Base-by-base conservation (phyloP, 352 stramenopile species). In the Phytophthora colocasiae region DNA sequence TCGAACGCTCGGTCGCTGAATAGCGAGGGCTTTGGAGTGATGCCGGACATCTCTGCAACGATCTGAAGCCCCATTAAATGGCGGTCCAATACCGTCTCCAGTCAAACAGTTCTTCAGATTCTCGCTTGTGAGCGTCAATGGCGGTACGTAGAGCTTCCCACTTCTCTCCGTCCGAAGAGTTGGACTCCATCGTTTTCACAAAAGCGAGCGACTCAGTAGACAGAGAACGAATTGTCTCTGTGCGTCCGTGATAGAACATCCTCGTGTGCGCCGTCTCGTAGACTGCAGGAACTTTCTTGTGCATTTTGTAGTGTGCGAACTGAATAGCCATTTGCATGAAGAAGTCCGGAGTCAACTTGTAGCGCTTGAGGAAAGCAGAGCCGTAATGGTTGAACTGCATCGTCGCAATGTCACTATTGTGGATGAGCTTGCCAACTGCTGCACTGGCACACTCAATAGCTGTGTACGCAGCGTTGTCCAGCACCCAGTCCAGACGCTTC, bases 201-300 rank as follows among this genome's bases (percentile, higher is more conserved):
- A 98, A 99, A 17, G 83, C 87, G 15, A 92, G 82, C 63, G 87
- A 98, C 31, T 97, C 92, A 26, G 69, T 90, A 34, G 92, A 97
- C 14, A 98, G 80, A 31, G 95, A 88, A 6, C 91, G 85, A 48
- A 95, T 93, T 12, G 91, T 97, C 66, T 97, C 94, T 1, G 97
- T 99, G 40, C 97, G 90, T 3, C 97, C 97, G 64, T 99, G 97
- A 49, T 98, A 95, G 71, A 98, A 99, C 40, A 97, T 83, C n/a
- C 97, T 86, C 64, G 97, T 98, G 83, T 99, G 97, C 15, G 94
- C 97, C 12, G 97, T 97, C 80, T 99, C 97, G 70, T 99, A 99
- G 6, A 98, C 97, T 15, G 95, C 96, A 29, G 92, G 95, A 45
- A 98, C 83, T 63, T 88, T 71, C 31, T 90, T 87, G 83, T 98